phyloP scores from a whole-genome alignment of 2,329 filamentous ascomycete species.

The Aureobasidium sp. region DNA sequence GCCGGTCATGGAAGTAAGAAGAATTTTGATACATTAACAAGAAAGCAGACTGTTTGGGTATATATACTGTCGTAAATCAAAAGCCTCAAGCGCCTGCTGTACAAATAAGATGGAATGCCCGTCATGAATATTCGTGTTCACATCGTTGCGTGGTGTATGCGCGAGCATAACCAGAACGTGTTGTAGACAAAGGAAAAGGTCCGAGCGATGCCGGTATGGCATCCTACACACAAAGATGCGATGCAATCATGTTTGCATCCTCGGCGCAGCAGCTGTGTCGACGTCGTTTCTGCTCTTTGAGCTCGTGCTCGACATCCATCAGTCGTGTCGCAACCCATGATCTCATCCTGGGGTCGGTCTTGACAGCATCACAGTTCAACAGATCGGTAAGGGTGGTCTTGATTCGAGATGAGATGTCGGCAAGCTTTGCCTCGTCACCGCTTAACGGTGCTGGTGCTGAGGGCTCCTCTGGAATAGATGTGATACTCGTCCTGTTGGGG shows the following conservation, averaged over 20 bases:
- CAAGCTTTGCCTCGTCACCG: conserved; percentile 40
- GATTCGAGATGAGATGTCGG: conserved; percentile 46
- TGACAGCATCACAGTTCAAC: conserved; percentile 46
- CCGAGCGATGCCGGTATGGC: neutral
- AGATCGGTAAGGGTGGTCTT: conserved; percentile 49
- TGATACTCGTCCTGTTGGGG: conserved; percentile 13
- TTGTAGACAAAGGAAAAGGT: conserved; percentile 2
- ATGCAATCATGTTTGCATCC: conserved; percentile 8
- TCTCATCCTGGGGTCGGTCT: conserved; percentile 39
- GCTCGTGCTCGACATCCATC: conserved; percentile 48
- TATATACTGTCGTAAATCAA: conserved; percentile 8
- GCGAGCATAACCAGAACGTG: neutral
- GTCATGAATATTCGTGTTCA: conserved; percentile 2
- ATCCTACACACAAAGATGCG: neutral
- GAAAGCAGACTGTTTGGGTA: neutral
- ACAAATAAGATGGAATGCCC: neutral
- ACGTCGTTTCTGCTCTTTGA: conserved; percentile 36
- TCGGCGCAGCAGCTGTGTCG: conserved; percentile 25
- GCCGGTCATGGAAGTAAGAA: neutral
- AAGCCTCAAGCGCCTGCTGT: conserved; percentile 3
- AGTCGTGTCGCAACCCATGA: conserved; percentile 46
- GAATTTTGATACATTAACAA: neutral
- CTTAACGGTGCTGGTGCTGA: conserved; percentile 24
- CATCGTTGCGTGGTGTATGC: neutral
- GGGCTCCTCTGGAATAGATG: conserved; percentile 18